Base-by-base conservation (phyloP, 768 basidiomycete genomes). In the Tylopilus felleus region DNA sequence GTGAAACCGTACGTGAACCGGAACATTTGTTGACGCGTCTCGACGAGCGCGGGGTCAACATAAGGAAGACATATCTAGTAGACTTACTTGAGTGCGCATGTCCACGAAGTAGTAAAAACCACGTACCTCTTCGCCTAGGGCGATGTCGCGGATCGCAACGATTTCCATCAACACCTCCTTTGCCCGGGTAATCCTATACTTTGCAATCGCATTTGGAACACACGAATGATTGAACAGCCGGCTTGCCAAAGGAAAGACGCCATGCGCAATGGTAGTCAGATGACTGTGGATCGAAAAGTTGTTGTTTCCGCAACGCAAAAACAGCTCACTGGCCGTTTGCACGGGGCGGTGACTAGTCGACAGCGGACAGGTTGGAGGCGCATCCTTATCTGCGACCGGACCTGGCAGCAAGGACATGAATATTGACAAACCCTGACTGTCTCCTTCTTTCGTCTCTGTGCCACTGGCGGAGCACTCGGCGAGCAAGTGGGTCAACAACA, bases 161-260 rank as follows among this genome's bases (percentile, higher is more conserved):
- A 91, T 72, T 57, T 88, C 78, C 85, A 92, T 86, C 13, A 57
- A 57, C 3, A 81, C 77, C 4, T 69, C 60, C 39, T 73, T 60
- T 8, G 63, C 68, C 2, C 59, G 65, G 22, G 57, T 62, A 16
- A 88, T 70, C 42, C 69, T 63, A 61, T 86, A 89, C 65, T 81
- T 85, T 29, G 81, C 74, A 23, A 79, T 80, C 16, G 86, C 86
- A 59, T 89, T 90, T 1, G 90, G 88, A 17, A 78, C 60, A 67
- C 90, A 93, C 5, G 87, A 89, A 63, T 93, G 90, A 63, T 93
- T 93, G 73, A 92, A 90, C 13, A 82, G 65, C n/a, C 88, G 77
- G 62, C 90, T 92, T 2, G 90, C 85, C 10, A 81, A 67, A 8
- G 90, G 88, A 56, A 88, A 91, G 35, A 90, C 74, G 0, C 88